These are phyloP conservation scores for Pythium scleroteichum DNA, from an alignment of 352 stramenopile species.

Conservation along the genomic window DNA sequence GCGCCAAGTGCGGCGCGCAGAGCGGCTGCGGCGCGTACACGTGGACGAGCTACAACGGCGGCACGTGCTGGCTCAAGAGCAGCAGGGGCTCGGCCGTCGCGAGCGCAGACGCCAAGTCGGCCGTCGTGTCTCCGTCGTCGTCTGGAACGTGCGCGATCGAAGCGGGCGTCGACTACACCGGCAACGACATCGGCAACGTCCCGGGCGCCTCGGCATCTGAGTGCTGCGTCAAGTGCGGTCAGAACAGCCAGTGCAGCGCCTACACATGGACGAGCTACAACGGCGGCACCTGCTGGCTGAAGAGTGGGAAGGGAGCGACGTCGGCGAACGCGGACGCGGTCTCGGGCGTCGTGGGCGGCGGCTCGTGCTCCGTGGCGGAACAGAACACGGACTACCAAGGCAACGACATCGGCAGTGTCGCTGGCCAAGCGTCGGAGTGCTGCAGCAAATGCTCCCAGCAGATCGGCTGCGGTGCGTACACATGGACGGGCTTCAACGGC, in stretches of 20 bases:
- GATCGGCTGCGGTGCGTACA: conserved; percentile 41
- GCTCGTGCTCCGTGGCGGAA: background rate
- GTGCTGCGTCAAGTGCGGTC: conserved; percentile 18
- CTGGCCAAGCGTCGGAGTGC: conserved; percentile 21
- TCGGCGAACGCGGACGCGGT: background rate
- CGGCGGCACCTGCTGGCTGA: conserved; percentile 55
- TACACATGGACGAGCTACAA: conserved; percentile 51
- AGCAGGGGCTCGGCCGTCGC: background rate
- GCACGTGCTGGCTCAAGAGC: conserved; percentile 61
- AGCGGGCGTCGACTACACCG: conserved; percentile 24
- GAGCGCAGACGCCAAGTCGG: background rate
- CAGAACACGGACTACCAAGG: conserved; percentile 30
- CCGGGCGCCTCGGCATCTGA: background rate
- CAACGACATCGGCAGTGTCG: conserved; percentile 23
- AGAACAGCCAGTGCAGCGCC: conserved; percentile 3
- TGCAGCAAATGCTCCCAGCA: conserved; percentile 34
- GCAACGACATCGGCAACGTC: conserved; percentile 26
- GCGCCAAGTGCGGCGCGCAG: background rate
- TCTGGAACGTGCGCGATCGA: background rate
- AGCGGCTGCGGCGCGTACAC: conserved; percentile 19
- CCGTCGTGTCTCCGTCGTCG: conserved; percentile 36
- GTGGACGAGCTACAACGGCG: conserved; percentile 50
- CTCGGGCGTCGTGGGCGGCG: conserved; percentile 6
- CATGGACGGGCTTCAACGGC: conserved; percentile 49
- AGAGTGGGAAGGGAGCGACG: conserved; percentile 22